These are phyloP conservation scores for Paramarasmius palmivorus DNA, from an alignment of 1,284 basidiomycete genomes.

Conservation along the genomic window DNA sequence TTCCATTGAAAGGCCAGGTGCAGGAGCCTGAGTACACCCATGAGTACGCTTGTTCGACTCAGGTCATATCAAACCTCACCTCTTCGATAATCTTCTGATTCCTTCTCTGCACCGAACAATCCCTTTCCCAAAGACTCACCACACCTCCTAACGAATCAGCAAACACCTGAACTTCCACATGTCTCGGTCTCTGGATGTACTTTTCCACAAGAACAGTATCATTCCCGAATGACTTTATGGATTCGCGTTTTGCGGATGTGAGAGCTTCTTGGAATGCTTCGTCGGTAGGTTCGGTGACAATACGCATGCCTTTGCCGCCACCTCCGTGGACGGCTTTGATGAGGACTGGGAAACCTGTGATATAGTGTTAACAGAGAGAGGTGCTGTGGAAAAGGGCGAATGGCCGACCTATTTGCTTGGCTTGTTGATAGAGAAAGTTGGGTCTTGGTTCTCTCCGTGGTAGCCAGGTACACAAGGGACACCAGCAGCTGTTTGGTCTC, in stretches of 20 bases:
- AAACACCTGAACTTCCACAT: slow-evolving; percentile 91
- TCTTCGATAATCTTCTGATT: slow-evolving; percentile 97
- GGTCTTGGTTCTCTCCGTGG: slow-evolving; percentile 77
- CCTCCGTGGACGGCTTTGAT: slow-evolving; percentile 98
- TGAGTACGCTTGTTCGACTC: neutral
- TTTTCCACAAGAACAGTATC: slow-evolving; percentile 85
- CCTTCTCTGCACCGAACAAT: slow-evolving; percentile 92
- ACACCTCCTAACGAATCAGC: slow-evolving; percentile 76
- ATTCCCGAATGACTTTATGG: slow-evolving; percentile 84
- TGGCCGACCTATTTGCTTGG: slow-evolving; percentile 69
- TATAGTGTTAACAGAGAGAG: neutral
- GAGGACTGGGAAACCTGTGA: slow-evolving; percentile 75
- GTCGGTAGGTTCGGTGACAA: slow-evolving; percentile 71
- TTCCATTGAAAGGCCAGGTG: slow-evolving; percentile 79
- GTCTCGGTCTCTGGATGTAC: slow-evolving; percentile 81
- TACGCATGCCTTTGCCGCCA: slow-evolving; percentile 96
- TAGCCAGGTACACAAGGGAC: slow-evolving; percentile 95
- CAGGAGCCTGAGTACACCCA: slow-evolving; percentile 68
- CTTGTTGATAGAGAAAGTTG: slow-evolving; percentile 60
- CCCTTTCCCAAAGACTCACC: slow-evolving; percentile 90
- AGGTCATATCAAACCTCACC: slow-evolving; percentile 34
- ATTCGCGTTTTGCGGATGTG: slow-evolving; percentile 85
- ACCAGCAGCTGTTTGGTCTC: slow-evolving; percentile 58
- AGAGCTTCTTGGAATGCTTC: slow-evolving; percentile 78
- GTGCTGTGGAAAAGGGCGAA: slow-evolving; percentile 11